Base-by-base conservation (phyloP, 192 early-diverging fungal genomes). In the Phlyctochytrium arcticum region DNA sequence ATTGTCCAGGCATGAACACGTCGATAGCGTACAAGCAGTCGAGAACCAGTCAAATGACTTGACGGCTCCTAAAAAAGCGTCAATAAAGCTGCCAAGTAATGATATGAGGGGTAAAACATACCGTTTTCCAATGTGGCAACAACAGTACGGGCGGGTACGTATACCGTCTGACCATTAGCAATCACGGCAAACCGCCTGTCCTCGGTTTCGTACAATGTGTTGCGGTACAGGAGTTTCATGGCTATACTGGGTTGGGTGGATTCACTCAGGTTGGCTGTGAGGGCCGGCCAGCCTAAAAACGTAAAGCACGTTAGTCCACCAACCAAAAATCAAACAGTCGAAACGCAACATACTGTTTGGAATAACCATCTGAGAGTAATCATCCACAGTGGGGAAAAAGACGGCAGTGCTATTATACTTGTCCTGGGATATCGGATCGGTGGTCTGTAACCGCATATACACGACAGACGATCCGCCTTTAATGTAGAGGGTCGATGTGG, bases 371-470 rank as follows among this genome's bases (percentile, higher is more conserved):
- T 72, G 48, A 34, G 60, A 46, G 47, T 80, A 80, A 48, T 76
- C 74, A 42, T 80, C 78, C 8, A 80, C 78, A 10, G 26, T 23
- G 2, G 78, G 78, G 66, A 70, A 80, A 64, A 76, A 80, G 19
- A 71, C 49, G 4, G 68, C 69, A 19, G 74, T 74, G 37, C 62
- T 47, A 8, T 62, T 57, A 6, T 30, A 47, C 26, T 35, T 35
- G 34, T 7, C 54, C 8, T 42, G 36, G 19, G 32, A 49, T 5
- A 62, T 10, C 15, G 42, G 34, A 10, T 37, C 51, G 1, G 19
- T 57, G 15, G 64, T 66, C 24, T 19, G 15, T 19, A 66, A 55
- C 0, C 57, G 37, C 64, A 66, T 36, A 37, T 66, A 66, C 53
- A 66, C 26, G 42, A 66, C 42, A 7, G 64, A 21, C 19, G 53